Base-by-base conservation (phyloP, 164 flowering plant genomes). In the Tetrastigma voinierianum region DNA sequence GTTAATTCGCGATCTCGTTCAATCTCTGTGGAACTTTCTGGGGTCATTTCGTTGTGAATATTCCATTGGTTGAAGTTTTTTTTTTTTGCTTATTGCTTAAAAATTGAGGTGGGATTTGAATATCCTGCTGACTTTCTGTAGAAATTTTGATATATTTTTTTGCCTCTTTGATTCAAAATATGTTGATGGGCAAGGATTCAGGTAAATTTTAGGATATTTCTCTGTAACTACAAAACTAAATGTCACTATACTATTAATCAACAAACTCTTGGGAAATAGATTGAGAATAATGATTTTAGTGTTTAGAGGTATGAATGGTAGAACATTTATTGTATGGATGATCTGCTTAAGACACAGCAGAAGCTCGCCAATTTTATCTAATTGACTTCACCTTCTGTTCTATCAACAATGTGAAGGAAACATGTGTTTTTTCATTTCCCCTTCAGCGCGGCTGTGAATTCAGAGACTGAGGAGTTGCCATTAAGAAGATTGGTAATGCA, bases 401-500 rank as follows among this genome's bases (percentile, higher is more conserved):
- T 18, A 66, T 57, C 57, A 56, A 64, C 67, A 63, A 59, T 64
- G 52, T 44, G 63, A 69, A 68, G 69, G 61, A 66, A 66, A 32
- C 14, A 54, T 78, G 48, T 65, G 46, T 49, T 51, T 61, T 65
- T n/a, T 74, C 72, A 66, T 13, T 20, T 63, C 77, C 61, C 55
- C 47, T 64, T n/a, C 78, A 92, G 97, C 76, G 90, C 97, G 82
- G 96, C 93, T 32, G 67, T 87, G 62, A 89, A 95, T 68, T 79
- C 91, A 10, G 97, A 90, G 80, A 95, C 92, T 1, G 73, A 73
- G 20, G 93, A 95, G 90, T 95, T 67, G 99, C 99, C 2, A 95
- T 95, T 52, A 95, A 95, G 86, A 95, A 95, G 79, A 82, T 95
- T 66, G 94, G 93, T 19, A 90, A 92, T 76, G 97, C 99, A 46